Evolutionary conservation across 2,329 filamentous ascomycete genomes (phyloP), one percentile per base, ranked within the genome.

Genomic region (Claviceps capensis): DNA sequence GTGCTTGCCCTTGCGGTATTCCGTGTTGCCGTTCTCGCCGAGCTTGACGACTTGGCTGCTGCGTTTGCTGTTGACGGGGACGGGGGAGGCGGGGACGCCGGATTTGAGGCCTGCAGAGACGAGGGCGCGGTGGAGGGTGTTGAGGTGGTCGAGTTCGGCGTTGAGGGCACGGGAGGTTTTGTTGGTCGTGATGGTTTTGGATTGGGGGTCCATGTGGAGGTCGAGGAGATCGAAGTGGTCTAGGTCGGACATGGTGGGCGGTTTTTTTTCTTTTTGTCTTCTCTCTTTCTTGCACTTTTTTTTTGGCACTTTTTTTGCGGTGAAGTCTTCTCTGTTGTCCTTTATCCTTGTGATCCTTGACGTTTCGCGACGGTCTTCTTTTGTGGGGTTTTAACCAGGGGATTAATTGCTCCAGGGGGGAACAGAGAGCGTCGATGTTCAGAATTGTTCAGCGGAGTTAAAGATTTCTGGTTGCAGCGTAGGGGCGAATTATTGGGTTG

Each of bases 51-150:
- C 86, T 65, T 90, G 82, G 38, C 87, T 88, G 58, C 79, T 83
- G 63, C 91, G 88, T 72, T 96, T 95, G 49, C 88, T 90, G 74
- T 95, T 94, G 56, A 96, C 84, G 54, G 90, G 90, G 43, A 95
- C 78, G 0, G 93, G 93, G 0, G 91, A 86, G 5, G 90, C 89
- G 0, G 91, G 91, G 19, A 88, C 74, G 47, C 71, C 76, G 54
- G 79, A 76, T 5, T 84, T 79, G 34, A 72, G 67, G 45, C 80
- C 76, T 59, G 68, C 67, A 52, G 69, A 69, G 60, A 93, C 74
- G 55, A 97, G 79, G 44, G 78, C 68, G 59, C 82, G 81, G 79
- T 95, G 87, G 49, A 96, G 80, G 49, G 69, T 64, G 75, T 95
- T 96, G 55, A 97, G 81, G 43, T 81, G 73, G 37, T 76, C 70